These are phyloP conservation scores for Syncephalastrum contaminatum DNA, from an alignment of 371 early-diverging fungal species.

Conservation along the genomic window DNA sequence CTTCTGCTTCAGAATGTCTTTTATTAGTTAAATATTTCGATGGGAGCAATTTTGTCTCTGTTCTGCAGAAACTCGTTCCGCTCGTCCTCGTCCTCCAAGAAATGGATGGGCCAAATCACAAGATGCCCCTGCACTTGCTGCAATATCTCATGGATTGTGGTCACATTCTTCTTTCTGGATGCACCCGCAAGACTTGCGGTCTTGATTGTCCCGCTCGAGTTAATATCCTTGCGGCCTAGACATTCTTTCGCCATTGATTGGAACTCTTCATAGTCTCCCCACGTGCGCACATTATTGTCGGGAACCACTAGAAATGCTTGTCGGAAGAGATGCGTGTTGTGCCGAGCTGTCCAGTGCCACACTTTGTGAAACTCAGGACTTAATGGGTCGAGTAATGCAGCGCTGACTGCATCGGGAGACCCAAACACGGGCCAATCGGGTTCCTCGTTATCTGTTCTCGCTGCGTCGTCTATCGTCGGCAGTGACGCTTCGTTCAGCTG, in stretches of 20 bases:
- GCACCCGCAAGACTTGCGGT: conserved; percentile 1
- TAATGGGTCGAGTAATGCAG: conserved; percentile 51
- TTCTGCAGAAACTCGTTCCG: conserved; percentile 43
- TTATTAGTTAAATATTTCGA: conserved; percentile 58
- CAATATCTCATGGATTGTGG: conserved; percentile 12
- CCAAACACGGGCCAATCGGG: conserved; percentile 1
- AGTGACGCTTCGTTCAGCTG: no score
- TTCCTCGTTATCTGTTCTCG: background rate
- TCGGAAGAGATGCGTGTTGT: conserved; percentile 58
- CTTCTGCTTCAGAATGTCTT: background rate
- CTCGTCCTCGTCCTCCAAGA: conserved; percentile 53
- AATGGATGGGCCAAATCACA: conserved; percentile 58
- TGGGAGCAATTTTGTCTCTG: conserved; percentile 53
- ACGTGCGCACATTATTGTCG: conserved; percentile 65
- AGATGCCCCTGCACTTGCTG: conserved; percentile 49
- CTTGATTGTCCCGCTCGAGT: conserved; percentile 9
- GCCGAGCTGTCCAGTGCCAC: conserved; percentile 54
- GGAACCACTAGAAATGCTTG: conserved; percentile 68
- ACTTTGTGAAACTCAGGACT: conserved; percentile 42
- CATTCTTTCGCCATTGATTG: conserved; percentile 38
- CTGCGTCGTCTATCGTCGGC: no score
- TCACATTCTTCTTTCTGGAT: background rate
- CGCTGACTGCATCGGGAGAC: no score
- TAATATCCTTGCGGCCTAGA: conserved; percentile 25
- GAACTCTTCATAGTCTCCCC: conserved; percentile 61